Evolutionary conservation across 495 filamentous ascomycete genomes (phyloP), one percentile per base, ranked within the genome.

Genomic region (Friedmanniomyces simplex): DNA sequence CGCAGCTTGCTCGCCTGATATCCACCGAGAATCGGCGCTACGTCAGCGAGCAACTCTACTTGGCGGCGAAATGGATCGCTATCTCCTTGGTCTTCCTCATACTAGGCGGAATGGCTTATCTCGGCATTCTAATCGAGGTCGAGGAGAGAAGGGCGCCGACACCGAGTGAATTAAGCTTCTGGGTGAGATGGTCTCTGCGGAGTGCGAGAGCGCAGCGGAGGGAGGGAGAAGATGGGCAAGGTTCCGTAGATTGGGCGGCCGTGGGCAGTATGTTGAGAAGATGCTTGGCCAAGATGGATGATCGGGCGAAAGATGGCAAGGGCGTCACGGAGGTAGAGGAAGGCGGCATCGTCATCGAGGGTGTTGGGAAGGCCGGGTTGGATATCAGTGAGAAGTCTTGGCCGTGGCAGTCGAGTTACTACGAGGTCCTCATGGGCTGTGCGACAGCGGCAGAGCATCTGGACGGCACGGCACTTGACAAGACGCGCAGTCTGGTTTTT

Each of bases 381-480:
- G 88, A 96, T 73, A 73, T 93, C 54, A 81, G 80, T 0, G 73
- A 69, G 1, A 96, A 90, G 69, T 79, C 81, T 39, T 85, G 91
- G 68, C 72, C 83, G 30, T 96, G 90, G 90, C 73, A 86, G 63
- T 75, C 86, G 50, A 87, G 89, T 0, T 96, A 96, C 65, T 89
- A 82, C 68, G 79, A 91, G 61, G 77, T 81, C 20, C 68, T 95
- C 24, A 87, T 95, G 82, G 77, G 83, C 11, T 77, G 77, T 57
- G 89, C 84, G 0, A 82, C 81, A 58, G 81, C 83, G 1, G 84
- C 88, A 2, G 90, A 95, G 73, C 81, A 87, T 59, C 71, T 91
- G 21, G 88, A 94, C 49, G 86, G 84, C 12, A 87, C 82, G 76
- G 76, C 91, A 39, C 69, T 73, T 28, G 88, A 94, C 67, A 81